phyloP scores from a whole-genome alignment of 2,329 filamentous ascomycete genomes.

The Exophiala phaeomuriformis region DNA sequence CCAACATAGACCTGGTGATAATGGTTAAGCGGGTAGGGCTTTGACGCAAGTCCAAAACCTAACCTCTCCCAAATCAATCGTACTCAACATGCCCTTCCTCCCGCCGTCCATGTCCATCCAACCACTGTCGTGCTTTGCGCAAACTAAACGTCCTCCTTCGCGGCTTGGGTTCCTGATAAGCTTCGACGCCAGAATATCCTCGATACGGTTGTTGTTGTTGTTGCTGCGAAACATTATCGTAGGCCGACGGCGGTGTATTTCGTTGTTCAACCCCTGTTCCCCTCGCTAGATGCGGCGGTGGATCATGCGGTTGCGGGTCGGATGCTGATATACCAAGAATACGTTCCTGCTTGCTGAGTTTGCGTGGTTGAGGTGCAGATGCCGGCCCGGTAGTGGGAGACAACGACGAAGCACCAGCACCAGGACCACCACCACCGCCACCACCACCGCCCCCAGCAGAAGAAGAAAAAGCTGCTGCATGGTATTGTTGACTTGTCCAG shows the following conservation, averaged over 20 bases:
- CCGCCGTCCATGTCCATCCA: conserved; percentile 13
- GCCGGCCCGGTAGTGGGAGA: too few species aligned
- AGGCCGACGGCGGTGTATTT: neutral
- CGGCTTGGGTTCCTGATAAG: conserved; percentile 29
- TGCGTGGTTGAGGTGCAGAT: conserved; percentile 7
- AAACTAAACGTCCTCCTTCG: conserved; percentile 24
- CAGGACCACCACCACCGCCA: too few species aligned
- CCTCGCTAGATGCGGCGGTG: conserved; percentile 10
- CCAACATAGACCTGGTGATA: too few species aligned
- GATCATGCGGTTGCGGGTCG: conserved; percentile 9
- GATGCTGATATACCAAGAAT: conserved; percentile 17
- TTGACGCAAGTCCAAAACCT: neutral
- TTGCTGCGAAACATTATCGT: neutral
- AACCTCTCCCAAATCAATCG: neutral
- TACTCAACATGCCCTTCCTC: conserved; percentile 5
- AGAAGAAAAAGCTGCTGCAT: neutral
- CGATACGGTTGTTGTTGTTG: neutral
- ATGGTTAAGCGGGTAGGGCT: too few species aligned
- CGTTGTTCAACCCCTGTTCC: conserved; percentile 24
- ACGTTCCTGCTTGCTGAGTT: conserved; percentile 24
- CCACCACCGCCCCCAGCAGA: neutral
- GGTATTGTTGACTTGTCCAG: neutral
- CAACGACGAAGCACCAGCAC: too few species aligned
- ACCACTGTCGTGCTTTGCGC: conserved; percentile 18
- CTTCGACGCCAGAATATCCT: conserved; percentile 31